Evolutionary conservation across 2,329 filamentous ascomycete species (phyloP), one percentile per base, ranked within the genome.

Genomic region (Colletotrichum sp.): DNA sequence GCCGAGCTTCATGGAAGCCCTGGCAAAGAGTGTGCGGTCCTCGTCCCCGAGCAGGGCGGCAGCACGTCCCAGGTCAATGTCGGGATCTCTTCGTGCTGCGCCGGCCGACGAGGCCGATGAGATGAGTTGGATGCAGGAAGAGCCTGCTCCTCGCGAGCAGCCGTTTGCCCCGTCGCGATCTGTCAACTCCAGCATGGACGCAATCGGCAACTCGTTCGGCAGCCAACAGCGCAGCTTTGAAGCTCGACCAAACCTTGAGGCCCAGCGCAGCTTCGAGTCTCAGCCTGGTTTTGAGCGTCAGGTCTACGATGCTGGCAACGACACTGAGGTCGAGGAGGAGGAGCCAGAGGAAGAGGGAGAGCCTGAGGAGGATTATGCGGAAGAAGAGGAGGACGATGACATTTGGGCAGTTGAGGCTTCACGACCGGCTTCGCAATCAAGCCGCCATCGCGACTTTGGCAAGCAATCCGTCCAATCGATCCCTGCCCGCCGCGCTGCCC

Each of bases 391-490:
- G 28, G 87, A 88, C 22, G 87, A 64, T 39, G 61, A 92, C 77
- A 86, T 92, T 13, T 92, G 90, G 90, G 90, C 89, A 36, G 79
- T 91, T 28, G 91, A 92, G 79, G 90, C 90, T 13, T 85, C 87
- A 69, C 87, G 90, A 15, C 83, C 82, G 27, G 68, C 78, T 39
- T 72, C 65, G 61, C 59, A 76, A 48, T 60, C 77, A 34, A 19
- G 44, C 48, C 79, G 78, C n/a, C 80, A 83, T 28, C 81, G 81
- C 57, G 79, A 82, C 2, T 84, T 84, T 52, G 81, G 80, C 27
- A 82, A 78, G 63, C 81, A 74, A 32, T 77, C 79, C 12, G 75
- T 80, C 5, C 78, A 78, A n/a, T 70, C 69, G 16, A 44, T 55
- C 11, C 48, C 71, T 7, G 27, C 44, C 15, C 80, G 77, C 55